A percentile compares a stretch with the other conserved stretches of the same genome.
Conservation (phyloP, 345 rosid genomes). For the Bretschneidera sinensis region DNA sequence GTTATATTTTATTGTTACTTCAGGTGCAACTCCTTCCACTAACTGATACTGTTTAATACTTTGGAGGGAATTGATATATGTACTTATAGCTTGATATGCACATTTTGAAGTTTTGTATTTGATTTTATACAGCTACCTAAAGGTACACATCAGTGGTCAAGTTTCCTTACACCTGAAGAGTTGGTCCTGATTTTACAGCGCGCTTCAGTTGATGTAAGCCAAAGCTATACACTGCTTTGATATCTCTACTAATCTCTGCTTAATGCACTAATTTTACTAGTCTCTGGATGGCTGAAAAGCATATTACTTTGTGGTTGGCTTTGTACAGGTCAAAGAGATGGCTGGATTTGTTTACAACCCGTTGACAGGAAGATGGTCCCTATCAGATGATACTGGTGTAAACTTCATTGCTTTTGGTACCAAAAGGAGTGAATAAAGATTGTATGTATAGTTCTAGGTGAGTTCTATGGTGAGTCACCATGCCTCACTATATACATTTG, state of each 20-base stretch:
- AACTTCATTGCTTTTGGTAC: slow-evolving; percentile 73
- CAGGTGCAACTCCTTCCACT: background rate
- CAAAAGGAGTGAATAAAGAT: slow-evolving; percentile 20
- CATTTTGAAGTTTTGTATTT: background rate
- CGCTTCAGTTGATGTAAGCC: slow-evolving; percentile 55
- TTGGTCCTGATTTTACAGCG: slow-evolving; percentile 56
- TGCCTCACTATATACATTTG: too few species aligned
- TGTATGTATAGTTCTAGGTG: too few species aligned
- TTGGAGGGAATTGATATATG: background rate
- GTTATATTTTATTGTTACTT: too few species aligned
- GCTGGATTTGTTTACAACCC: slow-evolving; percentile 80
- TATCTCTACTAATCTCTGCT: background rate
- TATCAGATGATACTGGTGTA: slow-evolving; percentile 62
- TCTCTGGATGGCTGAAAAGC: too few species aligned
- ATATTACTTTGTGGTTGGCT: slow-evolving; percentile 2
- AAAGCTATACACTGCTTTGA: background rate
- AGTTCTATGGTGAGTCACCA: too few species aligned
- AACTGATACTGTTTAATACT: too few species aligned
- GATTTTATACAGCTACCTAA: slow-evolving; percentile 64
- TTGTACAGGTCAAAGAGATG: slow-evolving; percentile 70
- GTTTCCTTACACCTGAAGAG: slow-evolving; percentile 80
- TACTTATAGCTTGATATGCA: too few species aligned
- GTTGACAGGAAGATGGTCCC: slow-evolving; percentile 63
- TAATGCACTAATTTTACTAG: background rate
- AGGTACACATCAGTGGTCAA: slow-evolving; percentile 89